Percentiles rank a stretch among this genome's conserved stretches.
Conservation (phyloP, 306 rosid genomes). For the Cucumis melo region DNA sequence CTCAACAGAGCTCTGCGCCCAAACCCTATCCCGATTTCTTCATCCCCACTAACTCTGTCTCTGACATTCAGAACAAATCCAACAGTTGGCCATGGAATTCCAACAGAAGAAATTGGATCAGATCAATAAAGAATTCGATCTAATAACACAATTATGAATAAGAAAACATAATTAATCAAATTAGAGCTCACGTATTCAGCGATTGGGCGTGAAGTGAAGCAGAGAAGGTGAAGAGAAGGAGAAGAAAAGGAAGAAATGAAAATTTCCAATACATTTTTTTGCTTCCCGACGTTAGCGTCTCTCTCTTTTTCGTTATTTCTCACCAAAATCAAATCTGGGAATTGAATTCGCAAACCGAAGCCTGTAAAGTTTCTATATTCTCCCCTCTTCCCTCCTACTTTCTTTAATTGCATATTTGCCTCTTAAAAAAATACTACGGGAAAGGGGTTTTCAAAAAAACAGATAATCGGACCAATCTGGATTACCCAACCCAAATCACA, state of each 20-base stretch:
- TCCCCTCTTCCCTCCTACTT: background rate
- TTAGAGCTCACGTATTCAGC: conserved; percentile 33
- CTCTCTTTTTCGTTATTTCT: background rate
- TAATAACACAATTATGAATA: background rate
- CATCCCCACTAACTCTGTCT: conserved; percentile 21
- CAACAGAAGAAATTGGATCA: conserved; percentile 6
- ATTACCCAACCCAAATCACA: too few relatives aligned
- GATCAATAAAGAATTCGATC: background rate
- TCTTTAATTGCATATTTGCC: background rate
- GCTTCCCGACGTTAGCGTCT: background rate
- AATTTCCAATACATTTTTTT: conserved; percentile 30
- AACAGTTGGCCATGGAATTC: background rate
- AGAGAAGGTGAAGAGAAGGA: conserved; percentile 21
- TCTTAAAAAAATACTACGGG: too few relatives aligned
- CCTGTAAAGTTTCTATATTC: background rate
- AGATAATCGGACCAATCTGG: too few relatives aligned
- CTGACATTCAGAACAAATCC: background rate
- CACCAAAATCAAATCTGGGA: background rate
- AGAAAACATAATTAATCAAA: background rate
- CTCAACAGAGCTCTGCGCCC: conserved; percentile 51
- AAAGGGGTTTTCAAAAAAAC: too few relatives aligned
- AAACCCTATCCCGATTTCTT: conserved; percentile 20
- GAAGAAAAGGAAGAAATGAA: conserved; percentile 12
- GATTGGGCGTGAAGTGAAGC: conserved; percentile 21
- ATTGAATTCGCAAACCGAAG: background rate